phyloP scores from a whole-genome alignment of 1,284 basidiomycete species.

The Trametes sp. region DNA sequence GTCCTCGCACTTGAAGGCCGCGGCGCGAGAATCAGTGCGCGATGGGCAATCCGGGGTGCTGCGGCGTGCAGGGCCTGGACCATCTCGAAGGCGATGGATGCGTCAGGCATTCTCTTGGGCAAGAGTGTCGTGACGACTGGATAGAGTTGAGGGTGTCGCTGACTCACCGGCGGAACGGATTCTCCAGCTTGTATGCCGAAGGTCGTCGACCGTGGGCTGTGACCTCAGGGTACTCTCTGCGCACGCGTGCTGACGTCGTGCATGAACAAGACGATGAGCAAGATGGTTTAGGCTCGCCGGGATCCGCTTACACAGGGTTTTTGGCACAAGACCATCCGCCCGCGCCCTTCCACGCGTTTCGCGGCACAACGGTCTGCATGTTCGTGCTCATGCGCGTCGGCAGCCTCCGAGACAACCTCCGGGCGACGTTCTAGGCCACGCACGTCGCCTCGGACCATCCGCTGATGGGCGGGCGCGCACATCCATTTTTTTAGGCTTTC shows the following conservation, averaged over 20 bases:
- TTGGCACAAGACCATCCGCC: not conserved
- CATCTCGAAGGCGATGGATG: not conserved
- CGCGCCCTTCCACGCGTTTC: not conserved
- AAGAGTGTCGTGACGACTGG: not conserved
- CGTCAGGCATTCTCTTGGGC: not conserved
- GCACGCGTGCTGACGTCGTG: slow-evolving; percentile 6
- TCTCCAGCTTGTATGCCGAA: not conserved
- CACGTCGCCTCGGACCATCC: not conserved
- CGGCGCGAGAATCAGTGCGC: not conserved
- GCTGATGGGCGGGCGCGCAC: not conserved
- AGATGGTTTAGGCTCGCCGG: not conserved
- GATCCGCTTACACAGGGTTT: too few species aligned
- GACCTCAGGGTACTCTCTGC: not conserved
- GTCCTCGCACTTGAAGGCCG: not conserved
- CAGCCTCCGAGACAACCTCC: too few species aligned
- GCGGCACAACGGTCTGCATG: not conserved
- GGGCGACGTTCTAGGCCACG: not conserved
- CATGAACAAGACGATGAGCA: slow-evolving; percentile 12
- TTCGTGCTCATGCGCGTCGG: too few species aligned
- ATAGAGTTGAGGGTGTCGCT: slow-evolving; percentile 2
- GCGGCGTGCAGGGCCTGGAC: not conserved
- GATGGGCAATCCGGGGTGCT: not conserved
- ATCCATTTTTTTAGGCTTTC: slow-evolving; percentile 1
- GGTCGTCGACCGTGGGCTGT: not conserved
- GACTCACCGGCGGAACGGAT: slow-evolving; percentile 12